phyloP scores from a whole-genome alignment of 2,329 filamentous ascomycete genomes.

The Emergomyces africanus region DNA sequence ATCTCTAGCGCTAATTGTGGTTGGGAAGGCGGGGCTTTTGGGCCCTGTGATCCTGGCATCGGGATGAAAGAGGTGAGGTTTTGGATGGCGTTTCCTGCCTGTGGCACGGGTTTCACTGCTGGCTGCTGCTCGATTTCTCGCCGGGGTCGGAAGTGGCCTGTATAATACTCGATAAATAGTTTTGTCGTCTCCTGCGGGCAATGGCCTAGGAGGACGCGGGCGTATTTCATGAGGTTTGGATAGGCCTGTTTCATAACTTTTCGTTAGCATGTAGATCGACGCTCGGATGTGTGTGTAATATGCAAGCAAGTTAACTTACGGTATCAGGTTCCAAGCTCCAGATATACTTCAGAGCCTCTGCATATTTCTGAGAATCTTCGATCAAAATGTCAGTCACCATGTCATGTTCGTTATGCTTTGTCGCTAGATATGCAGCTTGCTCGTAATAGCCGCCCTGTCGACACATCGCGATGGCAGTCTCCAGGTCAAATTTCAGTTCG shows the following conservation, averaged over 20 bases:
- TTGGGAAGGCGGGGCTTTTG: constrained; percentile 21
- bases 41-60: constrained; percentile 43
- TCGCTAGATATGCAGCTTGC: constrained; percentile 88
- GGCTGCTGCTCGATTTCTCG: constrained; percentile 46
- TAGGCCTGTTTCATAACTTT: constrained; percentile 48
- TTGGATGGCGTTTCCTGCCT: constrained; percentile 65
- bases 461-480: constrained; percentile 96
- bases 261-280: not conserved
- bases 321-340: constrained; percentile 70
- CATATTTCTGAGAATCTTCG: constrained; percentile 85
- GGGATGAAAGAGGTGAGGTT: constrained; percentile 75
- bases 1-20: constrained; percentile 14
- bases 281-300: not conserved
- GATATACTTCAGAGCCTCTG: constrained; percentile 80
- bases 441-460: constrained; percentile 94
- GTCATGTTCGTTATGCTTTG: constrained; percentile 86
- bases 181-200: constrained; percentile 71
- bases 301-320: constrained; percentile 36
- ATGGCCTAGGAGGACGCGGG: constrained; percentile 77
- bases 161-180: constrained; percentile 91
- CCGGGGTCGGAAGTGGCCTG: constrained; percentile 59
- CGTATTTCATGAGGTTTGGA: constrained; percentile 86
- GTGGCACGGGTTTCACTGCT: constrained; percentile 32
- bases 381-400: constrained; percentile 92
- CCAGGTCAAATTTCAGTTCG: constrained; percentile 89